Evolutionary conservation across 495 filamentous ascomycete species (phyloP).

Genomic region (Sporormia fimetaria): DNA sequence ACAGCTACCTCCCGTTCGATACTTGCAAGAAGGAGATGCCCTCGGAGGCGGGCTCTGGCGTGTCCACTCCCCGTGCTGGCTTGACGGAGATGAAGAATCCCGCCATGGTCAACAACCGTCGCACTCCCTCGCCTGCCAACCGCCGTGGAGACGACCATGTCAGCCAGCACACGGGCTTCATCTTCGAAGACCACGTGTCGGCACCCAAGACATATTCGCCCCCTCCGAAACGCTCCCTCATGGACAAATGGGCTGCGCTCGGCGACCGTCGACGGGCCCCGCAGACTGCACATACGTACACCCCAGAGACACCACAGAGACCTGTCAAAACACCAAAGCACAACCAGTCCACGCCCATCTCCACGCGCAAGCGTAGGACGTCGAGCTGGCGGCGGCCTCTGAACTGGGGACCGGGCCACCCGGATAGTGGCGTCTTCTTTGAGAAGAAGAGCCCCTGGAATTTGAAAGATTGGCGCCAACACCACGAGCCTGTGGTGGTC

Average conservation of each 20-base stretch:
- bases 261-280: slow-evolving; percentile 67
- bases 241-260: slow-evolving; percentile 81
- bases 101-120: slow-evolving; percentile 28
- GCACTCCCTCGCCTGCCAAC: slow-evolving; percentile 22
- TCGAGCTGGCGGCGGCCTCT: slow-evolving; percentile 26
- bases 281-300: too few relatives aligned
- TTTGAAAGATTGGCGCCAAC: slow-evolving; percentile 53
- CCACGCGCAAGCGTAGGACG: slow-evolving; percentile 25
- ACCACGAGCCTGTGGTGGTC: slow-evolving; percentile 20
- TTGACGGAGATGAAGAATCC: slow-evolving; percentile 32
- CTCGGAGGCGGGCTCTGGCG: slow-evolving; percentile 21
- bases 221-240: slow-evolving; percentile 40
- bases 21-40: slow-evolving; percentile 26
- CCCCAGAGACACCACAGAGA: slow-evolving; percentile 25
- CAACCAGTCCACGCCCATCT: slow-evolving; percentile 13
- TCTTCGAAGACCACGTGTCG: slow-evolving; percentile 52
- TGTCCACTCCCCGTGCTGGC: slow-evolving; percentile 30
- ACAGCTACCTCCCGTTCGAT: slow-evolving; percentile 15
- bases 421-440: slow-evolving; percentile 20
- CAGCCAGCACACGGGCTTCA: slow-evolving; percentile 52
- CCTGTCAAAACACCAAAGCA: slow-evolving; percentile 17
- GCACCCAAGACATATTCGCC: slow-evolving; percentile 42
- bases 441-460: slow-evolving; percentile 28
- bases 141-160: slow-evolving; percentile 31
- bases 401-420: slow-evolving; percentile 15